Base-by-base conservation (phyloP, 352 stramenopile genomes). In the Phytophthora crassamura region DNA sequence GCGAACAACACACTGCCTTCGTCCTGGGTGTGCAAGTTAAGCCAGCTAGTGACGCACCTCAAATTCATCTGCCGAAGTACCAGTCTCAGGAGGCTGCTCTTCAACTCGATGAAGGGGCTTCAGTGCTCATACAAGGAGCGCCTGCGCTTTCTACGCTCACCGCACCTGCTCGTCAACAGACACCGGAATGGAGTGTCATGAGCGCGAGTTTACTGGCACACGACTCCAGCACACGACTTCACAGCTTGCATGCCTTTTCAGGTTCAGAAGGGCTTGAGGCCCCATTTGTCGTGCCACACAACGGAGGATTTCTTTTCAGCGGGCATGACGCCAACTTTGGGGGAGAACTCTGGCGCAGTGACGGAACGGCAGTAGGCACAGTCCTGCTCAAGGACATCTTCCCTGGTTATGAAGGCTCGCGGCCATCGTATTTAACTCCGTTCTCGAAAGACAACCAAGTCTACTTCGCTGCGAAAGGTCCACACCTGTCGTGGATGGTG, bases 401-500 rank as follows among this genome's bases (percentile, higher is more conserved):
- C 5, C 72, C 72, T 9, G 86, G 86, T 1, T 41, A 35, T 0
- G 32, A 20, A 4, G 57, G 59, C 54, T 83, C 75, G 7, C n/a
- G 33, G 5, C 79, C 81, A 7, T 58, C 68, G 7, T 61, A 69
- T 43, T 65, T 91, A 36, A 82, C 70, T 7, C 36, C 46, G 0
- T 89, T 86, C n/a, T 91, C 90, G 9, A 62, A 58, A 9, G 80
- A 89, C 28, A 78, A 69, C 16, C 71, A 69, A 22, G 67, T 96
- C 4, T 97, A 97, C 52, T 98, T 98, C 64, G 59, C 75, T 15
- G 89, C 90, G 7, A 69, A 82, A 22, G 91, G 88, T 0, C 65
- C 84, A 2, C 82, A 97, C 53, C 51, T 78, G 20, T 84, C 81
- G 7, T 97, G 89, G 90, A 61, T 65, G 22, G 7, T 90, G 7